Conservation (phyloP, 371 early-diverging fungal species). For the Mucor sp. region DNA sequence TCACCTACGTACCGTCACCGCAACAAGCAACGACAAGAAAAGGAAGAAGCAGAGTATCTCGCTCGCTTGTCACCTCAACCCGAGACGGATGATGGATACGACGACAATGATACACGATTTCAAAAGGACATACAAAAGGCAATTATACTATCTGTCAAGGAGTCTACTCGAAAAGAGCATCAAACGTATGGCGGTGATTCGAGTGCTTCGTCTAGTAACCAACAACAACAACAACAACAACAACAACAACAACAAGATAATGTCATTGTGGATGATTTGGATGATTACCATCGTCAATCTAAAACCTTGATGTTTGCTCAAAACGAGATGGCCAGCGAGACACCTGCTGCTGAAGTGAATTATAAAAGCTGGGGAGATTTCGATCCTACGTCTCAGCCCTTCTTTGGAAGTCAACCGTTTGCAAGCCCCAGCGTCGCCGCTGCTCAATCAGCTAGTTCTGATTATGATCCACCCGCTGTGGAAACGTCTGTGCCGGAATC, state of each 20-base stretch:
- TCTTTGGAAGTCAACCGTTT: background rate
- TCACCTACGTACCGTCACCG: background rate
- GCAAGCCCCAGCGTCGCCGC: background rate
- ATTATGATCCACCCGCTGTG: background rate
- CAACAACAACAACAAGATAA: background rate
- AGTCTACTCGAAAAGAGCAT: background rate
- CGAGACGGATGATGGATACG: slow-evolving; percentile 16
- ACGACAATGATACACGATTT: slow-evolving; percentile 28
- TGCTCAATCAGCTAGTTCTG: background rate
- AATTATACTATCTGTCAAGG: slow-evolving; percentile 19
- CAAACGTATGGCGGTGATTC: background rate
- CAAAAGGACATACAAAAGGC: slow-evolving; percentile 27
- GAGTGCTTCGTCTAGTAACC: no score
- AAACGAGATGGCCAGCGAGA: background rate
- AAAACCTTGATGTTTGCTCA: background rate
- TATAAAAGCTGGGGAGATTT: slow-evolving; percentile 2
- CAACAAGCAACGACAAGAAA: background rate
- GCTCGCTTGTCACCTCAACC: slow-evolving; percentile 1
- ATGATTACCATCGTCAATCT: background rate
- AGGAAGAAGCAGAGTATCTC: background rate
- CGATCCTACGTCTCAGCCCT: background rate
- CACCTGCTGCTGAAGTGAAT: background rate
- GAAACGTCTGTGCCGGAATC: background rate
- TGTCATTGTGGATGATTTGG: background rate
- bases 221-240: no score